Base-by-base conservation (phyloP, 768 basidiomycete species). In the Mrakia hoshinonis region DNA sequence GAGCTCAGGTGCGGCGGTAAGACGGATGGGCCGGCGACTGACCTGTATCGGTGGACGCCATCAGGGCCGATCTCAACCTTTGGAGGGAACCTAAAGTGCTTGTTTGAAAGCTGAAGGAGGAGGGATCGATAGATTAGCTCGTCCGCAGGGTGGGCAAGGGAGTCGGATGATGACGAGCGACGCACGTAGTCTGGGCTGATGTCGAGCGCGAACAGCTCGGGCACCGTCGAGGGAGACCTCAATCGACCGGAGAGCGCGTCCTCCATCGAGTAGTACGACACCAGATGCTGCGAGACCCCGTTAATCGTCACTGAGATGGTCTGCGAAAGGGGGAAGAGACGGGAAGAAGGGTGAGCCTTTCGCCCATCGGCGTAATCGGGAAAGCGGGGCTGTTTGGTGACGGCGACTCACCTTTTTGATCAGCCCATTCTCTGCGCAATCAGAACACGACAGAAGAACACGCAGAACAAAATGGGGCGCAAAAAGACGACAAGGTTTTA, bases 201-300 rank as follows among this genome's bases (percentile, higher is more conserved):
- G 74, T 91, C 89, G 43, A 97, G 84, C 0, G 89, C 85, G 0
- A 88, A 87, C 29, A 98, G 84, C 78, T 97, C 92, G 0, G 91
- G 89, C 0, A 94, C 82, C 2, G 90, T 89, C 0, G 91, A 94
- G 0, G 95, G 94, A 0, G 90, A 84, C 48, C 92, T 87, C 20
- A 98, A 85, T 39, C 92, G 88, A 18, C 93, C 94, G 61, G 86
- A 86, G 69, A 90, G 85, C 38, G 96, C 92, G 78, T 98, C 95
- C 73, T 91, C 88, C 67, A 94, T 84, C 76, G 87, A 88, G 83
- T 96, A 97, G 82, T 97, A 97, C 4, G 92, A 94, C 62, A 97
- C 90, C 70, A 96, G 84, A 79, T 96, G 94, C 77, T 96, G 92
- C 1, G 91, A 85, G 47, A 89, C 88, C 34, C 90, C 91, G 68